Evolutionary conservation across 352 stramenopile genomes (phyloP).

Genomic region (Halophytophthora batemanensis): DNA sequence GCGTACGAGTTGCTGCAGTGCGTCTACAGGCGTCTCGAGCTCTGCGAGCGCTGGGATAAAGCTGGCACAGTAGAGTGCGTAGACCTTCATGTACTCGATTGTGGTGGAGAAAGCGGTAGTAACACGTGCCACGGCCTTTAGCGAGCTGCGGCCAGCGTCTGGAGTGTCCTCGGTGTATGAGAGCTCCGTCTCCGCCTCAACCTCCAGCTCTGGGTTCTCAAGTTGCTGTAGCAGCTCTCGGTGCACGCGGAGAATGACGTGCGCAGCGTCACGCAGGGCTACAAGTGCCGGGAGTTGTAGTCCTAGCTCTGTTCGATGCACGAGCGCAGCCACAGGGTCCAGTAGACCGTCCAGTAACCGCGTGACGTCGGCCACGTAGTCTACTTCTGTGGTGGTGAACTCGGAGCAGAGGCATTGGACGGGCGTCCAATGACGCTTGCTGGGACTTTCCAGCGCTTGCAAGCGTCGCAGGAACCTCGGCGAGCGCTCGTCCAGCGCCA

Average conservation of each 20-base stretch:
- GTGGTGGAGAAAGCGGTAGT: conserved; percentile 34
- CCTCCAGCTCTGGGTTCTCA: conserved; percentile 9
- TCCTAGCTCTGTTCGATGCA: conserved; percentile 5
- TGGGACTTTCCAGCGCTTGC: conserved; percentile 19
- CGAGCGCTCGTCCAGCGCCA: conserved; percentile 19
- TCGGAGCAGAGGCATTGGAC: conserved; percentile 29
- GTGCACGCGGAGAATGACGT: conserved; percentile 24
- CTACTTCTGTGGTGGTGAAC: conserved; percentile 25
- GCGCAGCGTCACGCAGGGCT: conserved; percentile 10
- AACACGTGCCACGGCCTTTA: conserved; percentile 24
- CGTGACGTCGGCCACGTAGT: conserved; percentile 28
- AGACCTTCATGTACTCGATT: conserved; percentile 71
- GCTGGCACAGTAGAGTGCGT: conserved; percentile 60
- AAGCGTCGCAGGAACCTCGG: conserved; percentile 27
- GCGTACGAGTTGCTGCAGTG: too few relatives aligned
- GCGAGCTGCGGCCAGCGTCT: conserved; percentile 1
- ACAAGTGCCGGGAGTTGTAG: conserved; percentile 17
- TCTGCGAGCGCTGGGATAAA: conserved; percentile 47
- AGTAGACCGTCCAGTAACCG: conserved; percentile 21
- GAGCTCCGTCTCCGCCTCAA: too few relatives aligned
- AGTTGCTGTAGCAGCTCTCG: conserved; percentile 19
- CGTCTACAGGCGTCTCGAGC: conserved; percentile 39
- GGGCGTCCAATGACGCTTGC: conserved; percentile 25
- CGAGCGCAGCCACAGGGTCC: conserved; percentile 19
- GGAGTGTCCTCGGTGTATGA: conserved; percentile 14